Conservation (phyloP, 176 grass and related monocot species). For the Eleusine coracana region DNA sequence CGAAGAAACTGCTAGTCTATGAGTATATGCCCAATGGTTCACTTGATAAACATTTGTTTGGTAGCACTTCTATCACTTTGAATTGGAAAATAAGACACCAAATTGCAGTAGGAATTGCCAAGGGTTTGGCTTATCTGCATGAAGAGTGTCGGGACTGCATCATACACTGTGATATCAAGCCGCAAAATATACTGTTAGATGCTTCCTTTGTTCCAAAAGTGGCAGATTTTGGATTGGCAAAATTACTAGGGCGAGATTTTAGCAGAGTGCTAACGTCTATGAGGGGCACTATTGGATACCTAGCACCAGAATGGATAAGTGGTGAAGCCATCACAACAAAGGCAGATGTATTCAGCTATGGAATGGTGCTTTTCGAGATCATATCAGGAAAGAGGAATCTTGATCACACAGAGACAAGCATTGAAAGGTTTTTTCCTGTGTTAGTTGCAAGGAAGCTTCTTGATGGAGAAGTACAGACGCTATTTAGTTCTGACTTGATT, state of each 20-base stretch:
- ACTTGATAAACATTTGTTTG: conserved; percentile 35
- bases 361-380: conserved; percentile 53
- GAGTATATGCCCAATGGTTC: conserved; percentile 58
- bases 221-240: conserved; percentile 41
- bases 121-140: conserved; percentile 59
- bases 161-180: conserved; percentile 61
- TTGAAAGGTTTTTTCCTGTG: conserved; percentile 19
- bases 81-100: conserved; percentile 47
- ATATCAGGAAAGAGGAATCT: conserved; percentile 41
- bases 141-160: conserved; percentile 50
- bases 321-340: conserved; percentile 46
- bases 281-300: conserved; percentile 41
- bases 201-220: conserved; percentile 42
- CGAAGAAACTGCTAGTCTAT: conserved; percentile 50
- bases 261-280: conserved; percentile 46
- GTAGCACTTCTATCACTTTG: background rate
- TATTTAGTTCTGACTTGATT: background rate
- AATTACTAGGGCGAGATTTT: conserved; percentile 39
- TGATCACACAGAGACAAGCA: background rate
- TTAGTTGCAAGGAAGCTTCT: conserved; percentile 24
- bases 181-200: conserved; percentile 51
- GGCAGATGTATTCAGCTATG: conserved; percentile 52
- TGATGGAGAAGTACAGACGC: conserved; percentile 9
- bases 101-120: conserved; percentile 42
- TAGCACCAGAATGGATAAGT: conserved; percentile 50